Conservation (phyloP, 805 yeast species). For the Wickerhamomyces tratensis region DNA sequence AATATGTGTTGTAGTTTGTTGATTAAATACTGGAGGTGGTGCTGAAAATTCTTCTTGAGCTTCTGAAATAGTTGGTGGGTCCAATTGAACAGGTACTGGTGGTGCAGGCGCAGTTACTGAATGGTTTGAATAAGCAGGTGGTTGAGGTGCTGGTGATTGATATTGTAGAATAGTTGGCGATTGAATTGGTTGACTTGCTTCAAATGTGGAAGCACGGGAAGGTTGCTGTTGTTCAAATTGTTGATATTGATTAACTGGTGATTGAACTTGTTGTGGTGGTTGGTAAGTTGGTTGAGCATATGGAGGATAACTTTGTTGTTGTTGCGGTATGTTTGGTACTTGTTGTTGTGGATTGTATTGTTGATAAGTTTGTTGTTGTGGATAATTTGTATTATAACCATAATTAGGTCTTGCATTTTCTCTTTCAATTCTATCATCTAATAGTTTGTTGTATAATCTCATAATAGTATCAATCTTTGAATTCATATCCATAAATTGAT, state of each 20-base stretch:
- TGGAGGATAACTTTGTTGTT: constrained; percentile 7
- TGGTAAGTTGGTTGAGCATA: constrained; percentile 8
- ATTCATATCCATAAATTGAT: constrained; percentile 60
- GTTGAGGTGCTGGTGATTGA: neutral
- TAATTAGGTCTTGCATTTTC: constrained; percentile 10
- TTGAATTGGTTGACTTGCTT: constrained; percentile 6
- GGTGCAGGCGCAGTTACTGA: constrained; percentile 3
- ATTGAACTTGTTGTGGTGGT: constrained; percentile 2
- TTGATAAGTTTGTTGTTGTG: neutral
- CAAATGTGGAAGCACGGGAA: neutral
- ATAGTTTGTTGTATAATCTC: constrained; percentile 63
- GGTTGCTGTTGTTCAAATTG: constrained; percentile 2
- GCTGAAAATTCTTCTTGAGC: constrained; percentile 2
- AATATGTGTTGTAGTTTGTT: neutral
- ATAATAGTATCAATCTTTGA: constrained; percentile 69
- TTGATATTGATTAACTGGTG: constrained; percentile 3
- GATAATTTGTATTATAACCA: neutral
- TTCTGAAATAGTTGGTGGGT: constrained; percentile 1
- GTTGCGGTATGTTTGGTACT: constrained; percentile 7
- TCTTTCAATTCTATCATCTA: constrained; percentile 45
- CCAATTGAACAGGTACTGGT: neutral
- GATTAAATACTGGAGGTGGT: neutral
- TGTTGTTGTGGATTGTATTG: neutral
- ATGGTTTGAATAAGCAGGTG: neutral
- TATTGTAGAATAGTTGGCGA: neutral